Base-by-base conservation (phyloP, 441 rosid species). In the Flueggea neowawraea region DNA sequence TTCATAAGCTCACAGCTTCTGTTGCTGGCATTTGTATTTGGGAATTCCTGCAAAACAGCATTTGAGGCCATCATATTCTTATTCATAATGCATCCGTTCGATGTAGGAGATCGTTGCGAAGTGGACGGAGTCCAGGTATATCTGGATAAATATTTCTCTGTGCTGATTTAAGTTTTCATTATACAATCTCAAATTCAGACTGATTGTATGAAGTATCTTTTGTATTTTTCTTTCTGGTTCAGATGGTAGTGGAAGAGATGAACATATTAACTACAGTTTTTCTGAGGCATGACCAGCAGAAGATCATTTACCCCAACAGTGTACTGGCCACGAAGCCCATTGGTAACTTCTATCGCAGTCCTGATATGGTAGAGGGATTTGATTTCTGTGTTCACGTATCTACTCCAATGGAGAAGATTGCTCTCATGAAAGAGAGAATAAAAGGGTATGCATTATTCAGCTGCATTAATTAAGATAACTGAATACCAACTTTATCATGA, bases 171-270 rank as follows among this genome's bases (percentile, higher is more conserved):
- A 43, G 12, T 10, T 10, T 47, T 47, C 50, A 11, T 47, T 2
- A 10, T 12, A 10, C 50, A 47, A 47, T 12, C 50, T 47, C 3
- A 47, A 9, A 10, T 47, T 47, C 50, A 10, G 12, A 14, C 62
- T 51, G 9, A 43, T 28, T 2, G 16, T 45, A 28, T 8, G 48
- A 36, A 28, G 13, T 22, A 22, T 0, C 41, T 63, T 44, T 33
- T 10, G 31, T n/a, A 12, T 50, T 54, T 44, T 41, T 57, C 10
- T 16, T 58, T 64, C 61, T 16, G 36, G 28, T 15, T 28, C 82
- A 85, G 91, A 49, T 88, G 84, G 43, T 70, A 6, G 91, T 84
- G 31, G 90, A 88, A 70, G 96, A 89, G 68, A 89, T 89, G 89
- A 82, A 84, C 36, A 73, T 87, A 75, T 74, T 85, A 57, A 78